Base-by-base conservation (phyloP, 1,284 basidiomycete species). In the Athelia psychrophila region DNA sequence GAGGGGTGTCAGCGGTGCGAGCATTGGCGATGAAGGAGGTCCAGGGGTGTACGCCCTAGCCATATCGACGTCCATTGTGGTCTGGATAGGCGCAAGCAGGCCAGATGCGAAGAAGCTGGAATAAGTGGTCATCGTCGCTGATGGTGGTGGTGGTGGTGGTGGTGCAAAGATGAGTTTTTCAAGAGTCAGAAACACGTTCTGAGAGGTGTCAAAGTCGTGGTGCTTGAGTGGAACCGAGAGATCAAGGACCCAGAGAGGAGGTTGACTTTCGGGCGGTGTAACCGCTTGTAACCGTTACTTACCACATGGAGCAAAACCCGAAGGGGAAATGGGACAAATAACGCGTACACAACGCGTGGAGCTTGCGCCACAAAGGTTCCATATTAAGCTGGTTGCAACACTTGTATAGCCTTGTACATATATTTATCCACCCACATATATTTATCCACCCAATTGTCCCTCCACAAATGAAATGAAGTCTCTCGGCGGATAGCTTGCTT, bases 51-150 rank as follows among this genome's bases (percentile, higher is more conserved):
- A 58, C 36, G 56, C 57, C 38, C 6, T 42, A 18, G 58, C 62
- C 58, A 16, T 54, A 25, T 49, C 30, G 44, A 44, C 3, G 50
- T 22, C 23, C 25, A 56, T 48, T n/a, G n/a, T n/a, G 55, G 49
- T 59, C 50, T 65, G 51, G 47, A 64, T 64, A 3, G 75, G 67
- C 10, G 81, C 81, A 33, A 81, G 77, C 25, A 84, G 72, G 19
- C 81, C 81, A 35, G 82, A 83, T 13, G 81, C 79, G 64, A 84
- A 84, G 60, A 84, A 80, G 6, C 76, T 65, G 38, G 82, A 84
- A 57, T 84, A 84, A 0, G 76, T 69, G 18, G 73, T 63, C 75
- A 77, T 78, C 57, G 38, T 6, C n/a, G 16, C 9, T 42, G 38
- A 30, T 30, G 6, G 27, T 30, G 6, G 27, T 30, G 13, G 27